Base-by-base conservation (phyloP, 2,329 filamentous ascomycete species). In the Onygenales sp. region DNA sequence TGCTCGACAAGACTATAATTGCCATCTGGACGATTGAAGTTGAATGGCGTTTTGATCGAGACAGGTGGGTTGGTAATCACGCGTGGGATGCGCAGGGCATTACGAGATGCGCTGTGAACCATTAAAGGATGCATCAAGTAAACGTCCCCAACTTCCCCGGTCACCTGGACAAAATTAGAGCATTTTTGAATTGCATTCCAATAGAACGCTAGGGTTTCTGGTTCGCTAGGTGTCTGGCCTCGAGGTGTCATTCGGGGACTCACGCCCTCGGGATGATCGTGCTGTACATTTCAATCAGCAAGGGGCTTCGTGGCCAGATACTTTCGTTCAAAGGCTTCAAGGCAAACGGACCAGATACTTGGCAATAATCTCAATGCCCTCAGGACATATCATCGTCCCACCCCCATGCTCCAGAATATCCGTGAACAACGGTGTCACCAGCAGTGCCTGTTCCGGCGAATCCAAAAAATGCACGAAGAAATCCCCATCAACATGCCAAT, bases 401-500 rank as follows among this genome's bases (percentile, higher is more conserved):
- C 85, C 85, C 5, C 81, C 83, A 36, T 76, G 73, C 0, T 78
- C 67, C 7, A 71, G 68, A 50, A 87, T 80, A 62, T 87, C 83
- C 0, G 76, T 82, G 69, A 84, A 87, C 5, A 87, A 66, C 1
- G 84, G 84, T 42, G 85, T 86, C 10, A 87, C 82, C 1, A 87
- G 73, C 11, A 87, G 68, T 0, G 75, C 85, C 65, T 88, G 85
- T 69, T 88, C 85, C 0, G 80, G 80, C 17, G 79, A 84, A 63
- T 87, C 84, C 38, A 88, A 77, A 59, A 83, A 88, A 69, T 87
- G 84, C 5, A 84, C 75, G 64, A 87, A 87, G 66, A 86, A 87
- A 59, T 87, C 84, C 7, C 84, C 84, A 66, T 87, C 84, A 14
- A 85, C 81, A 66, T 87, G 84, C 84, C 84, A 87, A 21, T 73